Evolutionary conservation across 352 stramenopile genomes (phyloP).

Genomic region (Globisporangium irregulare): DNA sequence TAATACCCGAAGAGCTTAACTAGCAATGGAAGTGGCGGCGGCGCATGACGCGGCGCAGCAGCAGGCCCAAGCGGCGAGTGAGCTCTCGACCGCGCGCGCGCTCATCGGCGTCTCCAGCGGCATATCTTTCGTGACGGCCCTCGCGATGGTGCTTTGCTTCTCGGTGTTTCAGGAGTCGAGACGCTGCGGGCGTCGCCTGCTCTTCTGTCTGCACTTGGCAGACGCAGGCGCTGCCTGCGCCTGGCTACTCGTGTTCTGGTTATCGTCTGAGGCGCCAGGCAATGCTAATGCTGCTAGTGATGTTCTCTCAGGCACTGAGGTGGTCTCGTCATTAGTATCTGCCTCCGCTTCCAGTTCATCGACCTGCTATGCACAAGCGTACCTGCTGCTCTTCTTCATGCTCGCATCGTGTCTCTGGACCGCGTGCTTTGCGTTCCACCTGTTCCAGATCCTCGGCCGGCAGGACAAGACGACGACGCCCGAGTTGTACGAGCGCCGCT

Average conservation of each 20-base stretch:
- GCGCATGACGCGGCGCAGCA: neutral
- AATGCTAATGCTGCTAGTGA: neutral
- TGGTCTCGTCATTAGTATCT: neutral
- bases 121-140: conserved; percentile 39
- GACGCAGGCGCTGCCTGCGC: conserved; percentile 42
- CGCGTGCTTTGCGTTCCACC: conserved; percentile 73
- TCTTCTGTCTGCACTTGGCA: conserved; percentile 63
- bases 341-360: neutral
- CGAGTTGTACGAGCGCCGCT: conserved; percentile 66
- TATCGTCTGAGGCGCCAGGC: conserved; percentile 19
- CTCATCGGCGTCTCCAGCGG: conserved; percentile 41
- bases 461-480: conserved; percentile 33
- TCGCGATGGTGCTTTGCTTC: conserved; percentile 58
- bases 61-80: conserved; percentile 6
- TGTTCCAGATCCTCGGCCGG: conserved; percentile 62
- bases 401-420: conserved; percentile 72
- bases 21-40: no score
- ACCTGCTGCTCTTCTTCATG: conserved; percentile 63
- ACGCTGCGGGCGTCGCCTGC: conserved; percentile 54
- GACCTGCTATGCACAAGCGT: conserved; percentile 34
- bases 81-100: conserved; percentile 37
- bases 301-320: neutral
- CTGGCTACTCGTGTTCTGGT: conserved; percentile 53
- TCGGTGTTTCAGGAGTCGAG: conserved; percentile 59
- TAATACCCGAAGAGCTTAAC: no score